Conservation (phyloP, 768 basidiomycete species). For the Fistulinella prunicolor region DNA sequence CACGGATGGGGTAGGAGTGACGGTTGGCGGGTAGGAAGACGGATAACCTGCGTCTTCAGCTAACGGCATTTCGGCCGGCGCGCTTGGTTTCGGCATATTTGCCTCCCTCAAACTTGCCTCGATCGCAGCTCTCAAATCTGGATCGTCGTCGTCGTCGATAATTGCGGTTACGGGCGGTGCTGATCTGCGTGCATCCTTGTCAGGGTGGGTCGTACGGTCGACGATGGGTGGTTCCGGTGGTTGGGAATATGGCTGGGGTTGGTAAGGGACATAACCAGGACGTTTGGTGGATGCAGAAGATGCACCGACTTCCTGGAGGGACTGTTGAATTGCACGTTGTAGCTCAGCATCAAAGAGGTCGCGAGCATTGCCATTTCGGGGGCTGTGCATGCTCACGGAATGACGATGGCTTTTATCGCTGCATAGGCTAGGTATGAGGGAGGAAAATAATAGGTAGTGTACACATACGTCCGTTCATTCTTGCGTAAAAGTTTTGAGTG, state of each 20-base stretch:
- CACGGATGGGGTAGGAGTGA: conserved; percentile 34
- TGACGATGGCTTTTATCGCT: conserved; percentile 53
- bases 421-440: conserved; percentile 3
- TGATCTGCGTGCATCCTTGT: conserved; percentile 12
- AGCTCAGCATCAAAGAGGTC: conserved; percentile 83
- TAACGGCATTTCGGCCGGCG: conserved; percentile 60
- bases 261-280: conserved; percentile 66
- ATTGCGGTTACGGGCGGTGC: conserved; percentile 25
- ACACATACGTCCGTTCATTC: conserved; percentile 51
- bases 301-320: conserved; percentile 70
- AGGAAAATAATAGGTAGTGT: not conserved
- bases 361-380: conserved; percentile 53
- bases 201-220: conserved; percentile 50
- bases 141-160: conserved; percentile 79
- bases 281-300: conserved; percentile 44
- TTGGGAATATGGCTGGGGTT: conserved; percentile 44
- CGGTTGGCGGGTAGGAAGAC: conserved; percentile 45
- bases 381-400: conserved; percentile 50
- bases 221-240: conserved; percentile 67
- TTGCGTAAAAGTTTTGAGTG: conserved; percentile 72
- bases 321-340: conserved; percentile 89
- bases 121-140: conserved; percentile 89
- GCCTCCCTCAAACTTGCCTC: conserved; percentile 92
- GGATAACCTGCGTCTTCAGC: conserved; percentile 49
- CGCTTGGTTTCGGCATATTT: conserved; percentile 73